Evolutionary conservation across 176 grass and related monocot genomes (phyloP), one percentile per base, ranked within the genome.

Genomic region (Cenchrus americanus): DNA sequence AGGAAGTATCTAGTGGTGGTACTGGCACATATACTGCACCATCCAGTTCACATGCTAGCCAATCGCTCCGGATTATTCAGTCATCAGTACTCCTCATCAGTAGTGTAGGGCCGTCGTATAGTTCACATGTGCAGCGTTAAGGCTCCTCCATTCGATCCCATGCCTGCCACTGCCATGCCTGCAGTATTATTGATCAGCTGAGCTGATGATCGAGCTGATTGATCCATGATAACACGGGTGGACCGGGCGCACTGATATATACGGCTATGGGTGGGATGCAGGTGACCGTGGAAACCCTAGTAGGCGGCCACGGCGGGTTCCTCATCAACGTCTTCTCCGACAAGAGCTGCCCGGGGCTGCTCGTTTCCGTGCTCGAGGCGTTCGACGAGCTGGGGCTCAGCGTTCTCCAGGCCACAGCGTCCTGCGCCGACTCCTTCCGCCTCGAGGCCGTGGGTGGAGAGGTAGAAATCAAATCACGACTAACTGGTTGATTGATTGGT

Each of bases 231-330:
- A 18, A 67, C 34, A 49, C 21, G 11, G 22, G 18, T 14, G 52
- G n/a, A 46, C 23, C 10, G 30, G 10, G 34, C 26, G 34, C 34
- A 37, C 34, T 37, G 34, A 37, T 37, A 3, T 3, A 19, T 10
- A 10, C 21, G n/a, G 7, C 12, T 32, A 19, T 26, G 1, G 8
- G 21, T 24, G 37, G 1, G 43, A 11, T 73, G 58, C 85, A 99
- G 97, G 97, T 99, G 81, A 96, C 78, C 13, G 93, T 99, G 58
- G 91, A 99, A 91, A 91, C 86, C 71, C 88, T 99, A 89, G 52
- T 54, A 15, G 88, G 79, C 66, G 79, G 60, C 14, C 82, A 82
- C 10, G 80, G 77, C n/a, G 91, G 97, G 47, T 96, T 99, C 89
- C 75, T 99, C 81, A 83, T 99, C 86, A 94, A 89, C 83, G 91